Percentiles rank a stretch among this genome's conserved stretches.
Evolutionary conservation across 208 protist genomes (phyloP).

Genomic region (Ichthyophonus hoferi): DNA sequence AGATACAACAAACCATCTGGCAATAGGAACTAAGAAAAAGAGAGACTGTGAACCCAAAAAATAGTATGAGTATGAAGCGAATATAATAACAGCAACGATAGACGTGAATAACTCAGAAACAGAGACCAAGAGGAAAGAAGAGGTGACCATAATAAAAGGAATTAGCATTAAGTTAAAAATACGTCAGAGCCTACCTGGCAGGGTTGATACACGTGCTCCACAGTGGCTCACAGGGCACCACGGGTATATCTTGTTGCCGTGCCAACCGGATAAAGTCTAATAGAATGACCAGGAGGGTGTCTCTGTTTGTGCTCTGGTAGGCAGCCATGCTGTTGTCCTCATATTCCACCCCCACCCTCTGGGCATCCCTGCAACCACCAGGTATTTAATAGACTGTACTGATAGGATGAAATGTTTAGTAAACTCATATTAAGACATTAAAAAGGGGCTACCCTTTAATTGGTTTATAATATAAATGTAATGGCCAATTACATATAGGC

Average conservation of each 20-base stretch:
- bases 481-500: no score
- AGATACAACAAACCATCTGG: no score
- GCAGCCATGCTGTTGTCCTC: neutral
- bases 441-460: no score
- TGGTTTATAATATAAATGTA: no score
- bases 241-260: neutral
- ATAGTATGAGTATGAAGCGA: no score
- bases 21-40: no score
- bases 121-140: no score
- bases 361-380: neutral
- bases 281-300: neutral
- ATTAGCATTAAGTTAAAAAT: no score
- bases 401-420: neutral
- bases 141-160: no score
- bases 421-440: neutral
- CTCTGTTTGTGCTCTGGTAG: neutral
- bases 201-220: neutral
- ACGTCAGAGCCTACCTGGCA: neutral
- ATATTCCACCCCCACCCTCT: neutral
- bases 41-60: no score
- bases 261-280: neutral
- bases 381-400: neutral
- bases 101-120: no score
- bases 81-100: no score
- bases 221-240: neutral